Conservation (phyloP, 805 yeast genomes). For the Saccharomycopsis selenospora region DNA sequence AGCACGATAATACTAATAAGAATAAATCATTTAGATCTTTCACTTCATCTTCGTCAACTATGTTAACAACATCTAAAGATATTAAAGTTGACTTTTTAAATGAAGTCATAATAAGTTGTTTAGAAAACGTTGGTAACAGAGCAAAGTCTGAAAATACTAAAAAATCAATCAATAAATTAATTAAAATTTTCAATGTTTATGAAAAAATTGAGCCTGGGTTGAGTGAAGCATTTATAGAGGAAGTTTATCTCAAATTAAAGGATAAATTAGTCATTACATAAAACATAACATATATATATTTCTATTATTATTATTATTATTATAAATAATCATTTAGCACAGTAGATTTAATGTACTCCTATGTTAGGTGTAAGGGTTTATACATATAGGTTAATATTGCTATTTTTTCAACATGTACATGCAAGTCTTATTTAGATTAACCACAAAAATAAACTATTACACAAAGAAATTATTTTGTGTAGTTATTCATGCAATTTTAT, state of each 20-base stretch:
- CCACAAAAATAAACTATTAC: too few relatives aligned
- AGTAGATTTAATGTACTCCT: too few relatives aligned
- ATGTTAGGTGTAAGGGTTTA: too few relatives aligned
- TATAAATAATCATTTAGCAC: background rate
- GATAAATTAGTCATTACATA: background rate
- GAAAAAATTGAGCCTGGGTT: slow-evolving; percentile 58
- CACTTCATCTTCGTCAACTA: too few relatives aligned
- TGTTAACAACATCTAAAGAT: too few relatives aligned
- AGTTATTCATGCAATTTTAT: too few relatives aligned
- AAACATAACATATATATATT: background rate
- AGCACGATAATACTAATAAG: too few relatives aligned
- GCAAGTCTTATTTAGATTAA: too few relatives aligned
- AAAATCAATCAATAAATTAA: slow-evolving; percentile 37
- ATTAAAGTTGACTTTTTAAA: slow-evolving; percentile 32
- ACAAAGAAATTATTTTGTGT: too few relatives aligned
- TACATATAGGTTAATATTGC: background rate
- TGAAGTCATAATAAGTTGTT: slow-evolving; percentile 38
- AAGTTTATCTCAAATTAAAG: slow-evolving; percentile 33
- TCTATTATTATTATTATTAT: background rate
- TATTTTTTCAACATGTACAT: slow-evolving; percentile 1
- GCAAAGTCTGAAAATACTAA: slow-evolving; percentile 46
- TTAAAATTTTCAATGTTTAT: slow-evolving; percentile 33
- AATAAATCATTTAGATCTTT: too few relatives aligned
- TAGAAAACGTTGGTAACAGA: slow-evolving; percentile 42
- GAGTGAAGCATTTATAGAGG: slow-evolving; percentile 60